phyloP scores from a whole-genome alignment of 108 stramenopile species.

The Stephanodiscus minutulus region DNA sequence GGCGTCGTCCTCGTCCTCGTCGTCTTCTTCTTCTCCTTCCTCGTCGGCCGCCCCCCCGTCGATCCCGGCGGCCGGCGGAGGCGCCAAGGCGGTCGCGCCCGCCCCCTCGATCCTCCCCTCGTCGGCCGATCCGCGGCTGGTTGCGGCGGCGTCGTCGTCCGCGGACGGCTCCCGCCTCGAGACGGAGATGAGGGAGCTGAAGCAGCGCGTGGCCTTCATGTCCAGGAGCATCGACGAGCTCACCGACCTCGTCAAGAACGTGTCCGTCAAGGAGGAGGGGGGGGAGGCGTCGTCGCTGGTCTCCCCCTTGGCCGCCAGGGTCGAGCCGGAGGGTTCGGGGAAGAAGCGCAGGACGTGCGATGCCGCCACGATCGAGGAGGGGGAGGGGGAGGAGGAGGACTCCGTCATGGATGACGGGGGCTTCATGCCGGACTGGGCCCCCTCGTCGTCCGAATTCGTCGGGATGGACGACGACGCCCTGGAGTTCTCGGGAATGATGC shows the following conservation, averaged over 20 bases:
- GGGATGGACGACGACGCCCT: constrained; percentile 22
- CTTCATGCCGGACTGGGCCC: constrained; percentile 29
- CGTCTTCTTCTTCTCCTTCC: not conserved
- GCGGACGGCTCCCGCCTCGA: constrained; percentile 54
- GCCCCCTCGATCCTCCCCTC: not conserved
- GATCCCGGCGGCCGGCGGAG: not conserved
- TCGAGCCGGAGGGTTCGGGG: constrained; percentile 2
- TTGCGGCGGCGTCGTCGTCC: not conserved
- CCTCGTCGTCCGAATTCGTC: constrained; percentile 8
- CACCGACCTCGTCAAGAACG: constrained; percentile 69
- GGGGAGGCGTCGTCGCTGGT: not conserved
- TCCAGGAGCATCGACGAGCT: constrained; percentile 82
- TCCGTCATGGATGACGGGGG: constrained; percentile 4
- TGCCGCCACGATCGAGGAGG: constrained; percentile 6
- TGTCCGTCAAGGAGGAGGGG: constrained; percentile 52
- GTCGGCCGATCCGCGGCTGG: not conserved
- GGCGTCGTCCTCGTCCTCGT: constrained; percentile 1
- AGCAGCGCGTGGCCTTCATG: constrained; percentile 76
- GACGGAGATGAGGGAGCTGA: constrained; percentile 68
- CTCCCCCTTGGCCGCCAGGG: constrained; percentile 11
- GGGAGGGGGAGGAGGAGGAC: constrained; percentile 5
- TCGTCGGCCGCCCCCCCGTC: constrained; percentile 1
- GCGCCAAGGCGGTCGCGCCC: not conserved
- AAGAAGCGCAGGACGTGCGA: constrained; percentile 32
- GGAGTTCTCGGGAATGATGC: constrained; percentile 8